Evolutionary conservation across 306 rosid species (phyloP), one percentile per base, ranked within the genome.

Genomic region (Medicago lupulina): DNA sequence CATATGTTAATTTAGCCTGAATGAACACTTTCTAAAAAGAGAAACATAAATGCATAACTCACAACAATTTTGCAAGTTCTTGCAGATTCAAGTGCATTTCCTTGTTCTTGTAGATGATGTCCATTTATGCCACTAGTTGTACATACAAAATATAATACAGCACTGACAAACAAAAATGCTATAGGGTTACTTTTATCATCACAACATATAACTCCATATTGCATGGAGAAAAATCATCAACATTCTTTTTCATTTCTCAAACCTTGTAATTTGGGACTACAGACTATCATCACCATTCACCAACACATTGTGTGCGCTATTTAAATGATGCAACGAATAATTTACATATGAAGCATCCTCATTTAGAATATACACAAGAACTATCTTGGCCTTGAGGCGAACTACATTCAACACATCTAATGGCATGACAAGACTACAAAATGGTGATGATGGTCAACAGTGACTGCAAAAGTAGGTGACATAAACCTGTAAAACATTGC

Each of bases 351-450:
- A 88, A 83, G 81, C 75, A 86, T 82, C 87, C 81, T 77, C 85
- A 54, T 85, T 87, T 79, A 82, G 77, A 83, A 86, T 88, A 85
- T 86, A 94, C 91, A 91, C 87, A 79, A 74, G 88, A 71, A 86
- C 85, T 82, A 88, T 82, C 80, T 79, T 80, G 83, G 88, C 89
- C 87, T 83, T 66, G 73, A 69, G 88, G 87, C 74, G 76, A 82
- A 84, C 85, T 78, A 89, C 90, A 85, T 81, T 83, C 81, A 82
- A 79, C 77, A 88, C 89, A 80, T 82, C 66, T 70, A 80, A 61
- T 77, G 81, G 83, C 71, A 85, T 70, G 86, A 84, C 83, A 68
- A 90, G 83, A 83, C 77, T 83, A 82, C 81, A 77, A 81, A 89
- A 82, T 46, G 80, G 84, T 71, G 66, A 82, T 62, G 82, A 76